These are phyloP conservation scores for Butyriboletus appendiculatus DNA, from an alignment of 1,284 basidiomycete genomes.

Conservation along the genomic window DNA sequence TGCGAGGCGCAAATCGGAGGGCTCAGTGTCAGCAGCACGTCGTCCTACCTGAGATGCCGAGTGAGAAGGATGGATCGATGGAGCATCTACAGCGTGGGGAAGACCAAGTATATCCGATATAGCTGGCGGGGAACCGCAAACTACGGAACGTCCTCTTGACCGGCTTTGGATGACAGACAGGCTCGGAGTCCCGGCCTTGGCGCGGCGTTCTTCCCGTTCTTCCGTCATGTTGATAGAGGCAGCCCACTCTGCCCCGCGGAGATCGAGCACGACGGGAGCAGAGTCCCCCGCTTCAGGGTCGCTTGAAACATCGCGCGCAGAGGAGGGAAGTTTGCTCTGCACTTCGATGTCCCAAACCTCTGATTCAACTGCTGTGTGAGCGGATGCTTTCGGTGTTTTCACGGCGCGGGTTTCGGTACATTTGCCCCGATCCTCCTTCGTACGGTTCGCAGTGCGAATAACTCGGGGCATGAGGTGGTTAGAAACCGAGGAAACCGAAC, in stretches of 20 bases:
- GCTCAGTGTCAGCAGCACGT: slow-evolving; percentile 5
- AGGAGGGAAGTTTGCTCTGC: slow-evolving; percentile 35
- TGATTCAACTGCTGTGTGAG: slow-evolving; percentile 38
- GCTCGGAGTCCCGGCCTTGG: neutral
- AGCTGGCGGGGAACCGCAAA: neutral
- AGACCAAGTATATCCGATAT: slow-evolving; percentile 1
- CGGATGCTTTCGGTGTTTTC: neutral
- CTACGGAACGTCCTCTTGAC: neutral
- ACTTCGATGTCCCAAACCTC: slow-evolving; percentile 69
- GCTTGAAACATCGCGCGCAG: slow-evolving; percentile 12
- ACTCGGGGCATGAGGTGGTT: neutral
- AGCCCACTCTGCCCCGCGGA: slow-evolving; percentile 26
- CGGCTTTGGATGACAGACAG: neutral
- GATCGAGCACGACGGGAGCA: slow-evolving; percentile 24
- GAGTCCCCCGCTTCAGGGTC: slow-evolving; percentile 10
- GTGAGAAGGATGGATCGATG: slow-evolving; percentile 53
- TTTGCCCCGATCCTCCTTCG: slow-evolving; percentile 3
- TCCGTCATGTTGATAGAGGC: slow-evolving; percentile 1
- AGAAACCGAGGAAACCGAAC: slow-evolving; percentile 6
- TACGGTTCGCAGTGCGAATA: slow-evolving; percentile 1
- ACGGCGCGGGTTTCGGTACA: neutral
- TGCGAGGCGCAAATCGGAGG: neutral
- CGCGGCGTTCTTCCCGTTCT: neutral
- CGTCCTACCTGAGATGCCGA: slow-evolving; percentile 48
- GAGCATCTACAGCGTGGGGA: slow-evolving; percentile 10